Evolutionary conservation across 768 basidiomycete species (phyloP), one percentile per base, ranked within the genome.

Genomic region (Pisolithus marmoratus): DNA sequence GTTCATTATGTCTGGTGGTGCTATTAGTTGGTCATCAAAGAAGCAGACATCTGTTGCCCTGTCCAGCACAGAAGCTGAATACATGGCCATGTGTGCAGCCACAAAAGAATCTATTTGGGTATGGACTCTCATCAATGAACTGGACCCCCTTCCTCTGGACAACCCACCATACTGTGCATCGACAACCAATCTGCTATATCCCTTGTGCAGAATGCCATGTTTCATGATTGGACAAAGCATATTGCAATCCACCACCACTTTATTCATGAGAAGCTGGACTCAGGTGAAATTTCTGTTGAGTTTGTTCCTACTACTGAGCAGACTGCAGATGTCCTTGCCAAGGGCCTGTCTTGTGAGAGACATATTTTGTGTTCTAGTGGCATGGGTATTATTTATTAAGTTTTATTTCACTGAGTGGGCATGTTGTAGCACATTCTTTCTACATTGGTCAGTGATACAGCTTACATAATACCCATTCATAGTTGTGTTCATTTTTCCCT

Each of bases 41-140:
- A 47, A 46, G 17, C 45, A 52, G 8, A 19, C 46, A 8, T 46
- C 44, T 2, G 57, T 65, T n/a, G 57, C 65, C 8, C 54, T 63
- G 1, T 70, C 69, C 2, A 64, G 64, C 2, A 57, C 59, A 8
- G 72, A 78, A 57, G 71, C 75, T 3, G 75, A 80, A 58, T 77
- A 78, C 54, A 70, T 76, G 40, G 73, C 75, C 2, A 62, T 17
- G 9, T 29, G 27, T 60, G 70, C 5, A 45, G 54, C 24, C 40
- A 57, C 23, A 54, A 70, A 51, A 15, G 51, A 51, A 46, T 53
- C 53, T 1, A 38, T 70, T 5, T 71, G 67, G 68, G 38, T 70
- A 2, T 46, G 61, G 3, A 7, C 46, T 11, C 46, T 67, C 1
- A 37, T 66, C 8, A 3, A 15, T 4, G 65, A 54, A n/a, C 50